Base-by-base conservation (phyloP, 345 rosid genomes). In the Eucalyptus melliodora region DNA sequence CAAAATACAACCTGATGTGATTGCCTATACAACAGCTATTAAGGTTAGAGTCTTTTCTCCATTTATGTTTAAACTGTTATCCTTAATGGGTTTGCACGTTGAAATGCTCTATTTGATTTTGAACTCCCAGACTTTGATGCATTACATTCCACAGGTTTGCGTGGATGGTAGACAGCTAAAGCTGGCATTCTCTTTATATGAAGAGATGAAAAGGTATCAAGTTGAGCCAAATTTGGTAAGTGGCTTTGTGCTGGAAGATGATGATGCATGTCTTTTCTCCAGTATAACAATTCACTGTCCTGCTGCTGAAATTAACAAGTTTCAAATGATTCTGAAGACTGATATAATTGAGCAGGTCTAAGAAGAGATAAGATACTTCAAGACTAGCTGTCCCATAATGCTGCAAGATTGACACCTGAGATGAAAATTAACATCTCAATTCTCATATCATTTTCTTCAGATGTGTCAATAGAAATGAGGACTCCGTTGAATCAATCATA, bases 11-110 rank as follows among this genome's bases (percentile, higher is more conserved):
- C 99, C 99, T 85, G 99, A 97, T 93, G 98, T 95, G 86, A 90
- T 97, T 93, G 94, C 99, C 24, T 97, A 97, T 94, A 97, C 99
- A 89, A 95, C 98, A 87, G 97, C 97, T 47, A 97, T 97, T 91
- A 97, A 97, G 98, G 99, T 97, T 30, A 31, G 86, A 51, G 91
- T 67, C 90, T 31, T 87, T 42, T 42, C 42, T 30, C 55, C n/a
- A n/a, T 59, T 23, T 49, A 8, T 88, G 44, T 88, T 27, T 34
- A 9, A 51, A 86, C 40, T 11, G 88, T 56, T 53, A 42, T 34
- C 47, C 56, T 86, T 40, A 51, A 86, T 14, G 44, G 31, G 45
- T 86, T 19, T 56, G 56, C 44, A 50, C 42, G 2, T 65, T 31
- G 50, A 88, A 40, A 49, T 89, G 30, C 53, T 90, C 89, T 77